Conservation (phyloP, 306 rosid genomes). For the Coriaria nepalensis region DNA sequence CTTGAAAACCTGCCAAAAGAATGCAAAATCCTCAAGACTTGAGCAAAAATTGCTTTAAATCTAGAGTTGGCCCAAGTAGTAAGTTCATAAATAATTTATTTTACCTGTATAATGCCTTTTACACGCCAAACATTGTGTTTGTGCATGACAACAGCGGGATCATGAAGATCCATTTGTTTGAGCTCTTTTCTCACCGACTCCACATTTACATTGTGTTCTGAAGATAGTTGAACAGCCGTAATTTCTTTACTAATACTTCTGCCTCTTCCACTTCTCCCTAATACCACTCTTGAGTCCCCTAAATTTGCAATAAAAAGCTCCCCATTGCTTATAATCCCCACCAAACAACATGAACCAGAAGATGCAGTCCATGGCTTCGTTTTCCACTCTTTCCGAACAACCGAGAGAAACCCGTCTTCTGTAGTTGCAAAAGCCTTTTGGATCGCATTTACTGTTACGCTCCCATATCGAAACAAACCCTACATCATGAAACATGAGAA, state of each 20-base stretch:
- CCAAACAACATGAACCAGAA: constrained; percentile 66
- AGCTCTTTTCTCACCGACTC: constrained; percentile 62
- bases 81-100: no score
- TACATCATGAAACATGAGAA: constrained; percentile 8
- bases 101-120: constrained; percentile 82
- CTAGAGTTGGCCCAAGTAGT: no score
- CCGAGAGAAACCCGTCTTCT: constrained; percentile 56
- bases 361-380: constrained; percentile 56
- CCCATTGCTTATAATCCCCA: constrained; percentile 59
- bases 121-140: constrained; percentile 80
- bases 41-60: not conserved
- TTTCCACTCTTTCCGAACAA: constrained; percentile 57
- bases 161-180: constrained; percentile 38
- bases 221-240: constrained; percentile 51
- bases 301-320: constrained; percentile 51
- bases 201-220: constrained; percentile 65
- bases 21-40: not conserved
- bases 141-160: constrained; percentile 52
- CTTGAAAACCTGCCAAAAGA: constrained; percentile 55
- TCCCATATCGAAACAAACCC: constrained; percentile 44
- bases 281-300: constrained; percentile 64
- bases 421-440: constrained; percentile 53
- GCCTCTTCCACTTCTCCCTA: constrained; percentile 53
- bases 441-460: constrained; percentile 50
- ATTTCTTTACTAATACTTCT: constrained; percentile 24